phyloP scores from a whole-genome alignment of 352 stramenopile genomes.

The Pythium sp. region DNA sequence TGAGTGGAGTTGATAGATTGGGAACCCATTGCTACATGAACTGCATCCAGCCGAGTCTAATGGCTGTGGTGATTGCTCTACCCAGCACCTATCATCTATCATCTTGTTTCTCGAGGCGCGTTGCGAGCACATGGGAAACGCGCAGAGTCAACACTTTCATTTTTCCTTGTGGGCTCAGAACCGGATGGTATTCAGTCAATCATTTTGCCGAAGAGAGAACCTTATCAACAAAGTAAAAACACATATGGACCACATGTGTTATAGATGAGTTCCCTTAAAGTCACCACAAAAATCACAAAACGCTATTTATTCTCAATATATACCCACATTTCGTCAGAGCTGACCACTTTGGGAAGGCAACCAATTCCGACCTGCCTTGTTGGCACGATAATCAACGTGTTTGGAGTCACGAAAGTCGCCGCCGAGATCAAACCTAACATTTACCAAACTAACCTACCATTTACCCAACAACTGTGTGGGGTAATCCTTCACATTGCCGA shows the following conservation, averaged over 20 bases:
- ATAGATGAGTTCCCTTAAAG: too few relatives aligned
- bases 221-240: not conserved
- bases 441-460: not conserved
- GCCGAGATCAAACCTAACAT: not conserved
- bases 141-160: too few relatives aligned
- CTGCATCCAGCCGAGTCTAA: too few relatives aligned
- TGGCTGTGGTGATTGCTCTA: too few relatives aligned
- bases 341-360: not conserved
- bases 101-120: too few relatives aligned
- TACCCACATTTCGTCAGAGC: not conserved
- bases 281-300: not conserved
- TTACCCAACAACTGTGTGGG: not conserved
- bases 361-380: not conserved
- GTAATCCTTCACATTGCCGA: not conserved
- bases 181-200: not conserved
- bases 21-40: too few relatives aligned
- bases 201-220: not conserved
- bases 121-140: not conserved
- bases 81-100: too few relatives aligned
- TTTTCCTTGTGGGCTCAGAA: not conserved
- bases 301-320: not conserved
- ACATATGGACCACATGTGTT: not conserved
- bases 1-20: too few relatives aligned
- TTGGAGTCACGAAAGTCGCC: not conserved
- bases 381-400: not conserved